Evolutionary conservation across 768 basidiomycete genomes (phyloP).

Genomic region (Boletus barrowsii): DNA sequence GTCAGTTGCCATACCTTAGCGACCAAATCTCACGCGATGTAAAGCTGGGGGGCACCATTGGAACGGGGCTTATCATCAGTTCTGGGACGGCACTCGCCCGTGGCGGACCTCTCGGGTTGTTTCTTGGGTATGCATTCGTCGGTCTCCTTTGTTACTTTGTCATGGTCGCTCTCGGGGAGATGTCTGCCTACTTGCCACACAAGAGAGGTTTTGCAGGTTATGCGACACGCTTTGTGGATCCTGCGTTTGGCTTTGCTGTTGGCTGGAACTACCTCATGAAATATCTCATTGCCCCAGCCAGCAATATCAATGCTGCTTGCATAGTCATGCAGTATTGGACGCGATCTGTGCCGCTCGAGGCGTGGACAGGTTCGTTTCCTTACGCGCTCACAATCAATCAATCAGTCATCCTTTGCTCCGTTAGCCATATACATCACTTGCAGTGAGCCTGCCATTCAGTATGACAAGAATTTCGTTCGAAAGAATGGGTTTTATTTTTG

Average conservation of each 20-base stretch:
- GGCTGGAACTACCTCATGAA: slow-evolving; percentile 54
- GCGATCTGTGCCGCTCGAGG: not conserved
- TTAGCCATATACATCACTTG: not conserved
- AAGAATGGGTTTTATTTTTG: not conserved
- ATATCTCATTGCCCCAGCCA: slow-evolving; percentile 65
- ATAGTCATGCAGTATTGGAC: slow-evolving; percentile 5
- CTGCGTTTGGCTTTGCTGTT: slow-evolving; percentile 61
- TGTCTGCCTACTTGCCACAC: slow-evolving; percentile 47
- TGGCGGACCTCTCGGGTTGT: slow-evolving; percentile 56
- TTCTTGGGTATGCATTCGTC: slow-evolving; percentile 43
- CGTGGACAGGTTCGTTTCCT: slow-evolving; percentile 7
- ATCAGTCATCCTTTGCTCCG: not conserved
- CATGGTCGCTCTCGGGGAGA: slow-evolving; percentile 48
- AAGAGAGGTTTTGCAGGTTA: slow-evolving; percentile 62
- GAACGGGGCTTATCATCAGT: slow-evolving; percentile 58
- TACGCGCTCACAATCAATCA: not conserved
- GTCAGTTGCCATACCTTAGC: slow-evolving; percentile 7
- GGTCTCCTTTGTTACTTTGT: slow-evolving; percentile 61
- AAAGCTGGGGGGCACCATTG: slow-evolving; percentile 49
- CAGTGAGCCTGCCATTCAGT: not conserved
- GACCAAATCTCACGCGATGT: not conserved
- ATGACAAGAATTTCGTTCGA: not conserved
- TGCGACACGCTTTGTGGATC: slow-evolving; percentile 67
- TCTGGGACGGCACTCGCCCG: slow-evolving; percentile 59
- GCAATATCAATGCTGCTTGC: slow-evolving; percentile 59